Percentiles rank a stretch among this genome's conserved stretches.
These are phyloP conservation scores for Extremus antarcticus DNA, from an alignment of 495 filamentous ascomycete species.

Conservation along the genomic window DNA sequence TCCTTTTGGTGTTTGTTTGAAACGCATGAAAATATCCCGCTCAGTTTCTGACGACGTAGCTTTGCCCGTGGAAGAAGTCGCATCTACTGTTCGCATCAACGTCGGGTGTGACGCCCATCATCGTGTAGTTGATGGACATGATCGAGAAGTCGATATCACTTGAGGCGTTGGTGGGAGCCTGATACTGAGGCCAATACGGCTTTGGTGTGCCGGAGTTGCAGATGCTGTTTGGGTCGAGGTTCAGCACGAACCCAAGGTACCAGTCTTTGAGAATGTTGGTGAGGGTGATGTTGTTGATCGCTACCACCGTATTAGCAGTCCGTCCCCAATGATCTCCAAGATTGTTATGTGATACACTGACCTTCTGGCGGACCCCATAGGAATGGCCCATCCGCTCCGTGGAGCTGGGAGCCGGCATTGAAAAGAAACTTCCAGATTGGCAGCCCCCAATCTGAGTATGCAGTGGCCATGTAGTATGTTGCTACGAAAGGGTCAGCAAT, in stretches of 20 bases:
- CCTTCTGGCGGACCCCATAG: constrained; percentile 3
- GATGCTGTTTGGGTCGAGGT: constrained; percentile 16
- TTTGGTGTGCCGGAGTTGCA: constrained; percentile 8
- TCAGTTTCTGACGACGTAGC: constrained; percentile 21
- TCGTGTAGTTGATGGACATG: constrained; percentile 17
- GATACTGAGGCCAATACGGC: constrained; percentile 19
- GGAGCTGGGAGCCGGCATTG: constrained; percentile 17
- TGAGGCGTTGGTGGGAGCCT: too few relatives aligned
- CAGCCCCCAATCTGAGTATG: constrained; percentile 12
- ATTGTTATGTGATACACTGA: not conserved
- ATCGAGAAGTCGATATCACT: constrained; percentile 3
- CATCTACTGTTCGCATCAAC: constrained; percentile 15
- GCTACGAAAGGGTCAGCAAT: constrained; percentile 8
- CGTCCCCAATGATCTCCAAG: not conserved
- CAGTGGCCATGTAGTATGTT: constrained; percentile 25
- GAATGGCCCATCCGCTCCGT: constrained; percentile 17
- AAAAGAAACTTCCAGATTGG: constrained; percentile 22
- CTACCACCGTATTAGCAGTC: not conserved
- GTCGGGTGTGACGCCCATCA: constrained; percentile 14
- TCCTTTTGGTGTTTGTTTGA: not conserved
- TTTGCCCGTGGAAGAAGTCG: constrained; percentile 21
- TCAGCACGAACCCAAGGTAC: constrained; percentile 46
- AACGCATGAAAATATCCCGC: too few relatives aligned
- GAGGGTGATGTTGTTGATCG: constrained; percentile 38
- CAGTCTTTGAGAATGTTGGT: constrained; percentile 49